Evolutionary conservation across 1,139 yeast genomes (phyloP).

Genomic region (Hanseniaspora uvarum): DNA sequence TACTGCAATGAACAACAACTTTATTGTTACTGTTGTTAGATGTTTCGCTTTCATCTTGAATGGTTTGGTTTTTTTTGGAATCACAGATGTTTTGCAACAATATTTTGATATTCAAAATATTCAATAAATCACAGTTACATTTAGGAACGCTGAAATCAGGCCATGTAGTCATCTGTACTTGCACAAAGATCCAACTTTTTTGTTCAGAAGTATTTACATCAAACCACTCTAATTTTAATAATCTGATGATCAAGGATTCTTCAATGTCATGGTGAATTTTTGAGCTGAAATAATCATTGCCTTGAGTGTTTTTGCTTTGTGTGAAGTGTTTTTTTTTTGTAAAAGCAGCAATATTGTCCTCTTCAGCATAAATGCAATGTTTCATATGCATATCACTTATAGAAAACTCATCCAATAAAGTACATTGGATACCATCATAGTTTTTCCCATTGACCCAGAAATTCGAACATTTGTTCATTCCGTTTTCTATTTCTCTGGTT

Average conservation of each 20-base stretch:
- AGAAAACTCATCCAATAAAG: conserved; percentile 18
- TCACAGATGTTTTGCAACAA: conserved; percentile 18
- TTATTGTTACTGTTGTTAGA: neutral
- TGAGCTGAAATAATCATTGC: neutral
- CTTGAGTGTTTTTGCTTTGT: neutral
- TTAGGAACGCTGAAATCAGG: conserved; percentile 60
- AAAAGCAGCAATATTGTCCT: conserved; percentile 7
- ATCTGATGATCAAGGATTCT: conserved; percentile 7
- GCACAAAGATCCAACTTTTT: conserved; percentile 30
- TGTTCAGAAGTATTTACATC: neutral
- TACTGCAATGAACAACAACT: conserved; percentile 71
- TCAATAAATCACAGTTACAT: conserved; percentile 31
- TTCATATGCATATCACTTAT: conserved; percentile 6
- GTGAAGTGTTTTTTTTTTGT: neutral
- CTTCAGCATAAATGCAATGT: conserved; percentile 1
- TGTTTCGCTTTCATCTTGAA: conserved; percentile 15
- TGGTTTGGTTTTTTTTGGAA: neutral
- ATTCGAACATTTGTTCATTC: conserved; percentile 45
- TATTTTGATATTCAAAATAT: conserved; percentile 30
- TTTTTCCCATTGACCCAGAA: conserved; percentile 40
- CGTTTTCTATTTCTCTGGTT: conserved; percentile 49
- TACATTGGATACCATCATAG: conserved; percentile 25
- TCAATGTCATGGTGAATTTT: conserved; percentile 4
- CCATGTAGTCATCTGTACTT: conserved; percentile 65
- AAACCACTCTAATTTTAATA: conserved; percentile 10